Conservation (phyloP, 2,329 filamentous ascomycete species). For the Orbilia ellipsospora region DNA sequence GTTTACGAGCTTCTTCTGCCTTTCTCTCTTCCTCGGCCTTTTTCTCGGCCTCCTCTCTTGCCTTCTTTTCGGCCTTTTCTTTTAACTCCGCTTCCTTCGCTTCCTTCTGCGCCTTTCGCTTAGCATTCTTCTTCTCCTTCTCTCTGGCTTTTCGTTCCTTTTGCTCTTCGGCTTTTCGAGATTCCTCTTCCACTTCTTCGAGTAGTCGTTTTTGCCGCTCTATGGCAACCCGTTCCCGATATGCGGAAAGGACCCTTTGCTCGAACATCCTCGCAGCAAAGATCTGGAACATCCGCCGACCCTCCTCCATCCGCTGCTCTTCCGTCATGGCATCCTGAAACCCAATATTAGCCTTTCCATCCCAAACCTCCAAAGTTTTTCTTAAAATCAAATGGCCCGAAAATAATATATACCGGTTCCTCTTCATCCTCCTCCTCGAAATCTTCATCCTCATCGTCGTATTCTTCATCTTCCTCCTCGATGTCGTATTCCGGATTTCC, state of each 20-base stretch:
- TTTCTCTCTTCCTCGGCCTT: conserved; percentile 81
- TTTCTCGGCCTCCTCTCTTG: conserved; percentile 82
- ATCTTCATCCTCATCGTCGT: conserved; percentile 74
- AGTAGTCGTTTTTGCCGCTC: conserved; percentile 91
- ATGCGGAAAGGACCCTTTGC: conserved; percentile 94
- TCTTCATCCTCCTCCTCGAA: conserved; percentile 62
- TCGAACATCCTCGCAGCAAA: conserved; percentile 99
- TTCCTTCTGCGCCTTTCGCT: conserved; percentile 87
- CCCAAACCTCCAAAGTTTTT: conserved; percentile 23
- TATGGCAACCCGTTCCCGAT: conserved; percentile 93
- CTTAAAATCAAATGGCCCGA: conserved; percentile 17
- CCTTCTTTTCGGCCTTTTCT: conserved; percentile 86
- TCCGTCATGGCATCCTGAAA: conserved; percentile 92
- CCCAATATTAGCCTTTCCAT: conserved; percentile 54
- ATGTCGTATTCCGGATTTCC: conserved; percentile 82
- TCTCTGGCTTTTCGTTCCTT: conserved; percentile 94
- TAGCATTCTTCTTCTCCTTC: conserved; percentile 94
- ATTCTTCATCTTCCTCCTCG: conserved; percentile 71
- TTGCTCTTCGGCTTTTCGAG: conserved; percentile 77
- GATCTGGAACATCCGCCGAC: conserved; percentile 98
- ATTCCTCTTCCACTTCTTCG: conserved; percentile 89
- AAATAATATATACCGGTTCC: conserved; percentile 68
- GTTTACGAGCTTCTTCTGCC: conserved; percentile 80
- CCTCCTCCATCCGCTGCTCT: conserved; percentile 98
- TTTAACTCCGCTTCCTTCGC: conserved; percentile 91